Percentiles rank a stretch among this genome's conserved stretches.
phyloP scores from a whole-genome alignment of 768 basidiomycete genomes.

The Russula compacta region DNA sequence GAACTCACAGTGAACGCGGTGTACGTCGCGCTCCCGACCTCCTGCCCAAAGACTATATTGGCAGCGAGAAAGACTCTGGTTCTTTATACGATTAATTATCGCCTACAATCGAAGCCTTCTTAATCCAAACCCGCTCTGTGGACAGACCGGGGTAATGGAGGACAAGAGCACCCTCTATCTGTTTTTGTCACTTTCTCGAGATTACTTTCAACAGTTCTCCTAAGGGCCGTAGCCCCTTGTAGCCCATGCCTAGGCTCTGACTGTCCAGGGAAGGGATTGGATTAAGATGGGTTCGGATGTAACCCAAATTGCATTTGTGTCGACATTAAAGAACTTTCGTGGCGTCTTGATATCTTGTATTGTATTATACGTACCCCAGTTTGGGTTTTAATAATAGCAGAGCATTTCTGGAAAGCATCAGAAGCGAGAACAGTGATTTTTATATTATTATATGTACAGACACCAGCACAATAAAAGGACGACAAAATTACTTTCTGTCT shows the following conservation, averaged over 20 bases:
- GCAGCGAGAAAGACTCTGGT: slow-evolving; percentile 5
- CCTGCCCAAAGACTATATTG: slow-evolving; percentile 19
- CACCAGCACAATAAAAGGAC: not conserved
- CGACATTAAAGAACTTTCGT: not conserved
- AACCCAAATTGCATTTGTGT: not conserved
- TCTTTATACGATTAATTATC: not conserved
- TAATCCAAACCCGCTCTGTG: no score
- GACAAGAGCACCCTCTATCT: no score
- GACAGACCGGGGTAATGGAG: no score
- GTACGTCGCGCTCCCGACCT: slow-evolving; percentile 22
- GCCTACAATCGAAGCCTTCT: no score
- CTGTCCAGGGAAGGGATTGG: no score
- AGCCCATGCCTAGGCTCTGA: no score
- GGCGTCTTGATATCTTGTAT: not conserved
- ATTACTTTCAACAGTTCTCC: no score
- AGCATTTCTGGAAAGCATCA: not conserved
- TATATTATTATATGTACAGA: not conserved
- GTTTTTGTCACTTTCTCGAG: no score
- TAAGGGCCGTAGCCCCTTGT: no score
- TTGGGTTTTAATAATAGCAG: not conserved
- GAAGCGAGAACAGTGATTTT: not conserved
- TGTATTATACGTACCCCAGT: not conserved
- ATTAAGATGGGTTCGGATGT: no score
- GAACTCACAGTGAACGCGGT: slow-evolving; percentile 21
- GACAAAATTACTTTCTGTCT: not conserved